Conservation (phyloP, 345 rosid species). For the Firmiana major region DNA sequence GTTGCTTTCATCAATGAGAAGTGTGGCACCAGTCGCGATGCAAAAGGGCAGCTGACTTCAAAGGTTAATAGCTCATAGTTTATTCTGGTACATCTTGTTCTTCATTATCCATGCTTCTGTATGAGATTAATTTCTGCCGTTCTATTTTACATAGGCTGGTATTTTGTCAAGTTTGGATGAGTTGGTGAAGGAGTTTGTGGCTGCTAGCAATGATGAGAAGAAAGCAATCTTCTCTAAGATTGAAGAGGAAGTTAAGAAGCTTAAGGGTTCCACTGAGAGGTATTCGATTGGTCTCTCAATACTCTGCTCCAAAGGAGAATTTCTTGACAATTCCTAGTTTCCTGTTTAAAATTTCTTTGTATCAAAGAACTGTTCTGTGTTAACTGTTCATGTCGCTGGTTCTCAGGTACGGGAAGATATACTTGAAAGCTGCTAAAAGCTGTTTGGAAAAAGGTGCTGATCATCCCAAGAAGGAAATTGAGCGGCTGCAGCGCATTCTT, state of each 20-base stretch:
- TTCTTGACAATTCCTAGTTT: background rate
- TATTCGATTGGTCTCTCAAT: constrained; percentile 18
- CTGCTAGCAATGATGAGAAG: constrained; percentile 72
- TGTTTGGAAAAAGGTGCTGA: constrained; percentile 76
- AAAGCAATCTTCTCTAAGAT: constrained; percentile 56
- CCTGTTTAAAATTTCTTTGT: background rate
- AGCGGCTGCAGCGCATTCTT: constrained; percentile 79
- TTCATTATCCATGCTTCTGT: background rate
- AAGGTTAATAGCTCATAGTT: constrained; percentile 40
- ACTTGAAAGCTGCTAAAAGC: constrained; percentile 70
- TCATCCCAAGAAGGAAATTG: constrained; percentile 71
- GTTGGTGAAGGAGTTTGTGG: constrained; percentile 78
- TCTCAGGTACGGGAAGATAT: constrained; percentile 71
- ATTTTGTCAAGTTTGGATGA: constrained; percentile 67
- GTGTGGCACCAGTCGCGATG: constrained; percentile 80
- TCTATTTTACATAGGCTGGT: constrained; percentile 63
- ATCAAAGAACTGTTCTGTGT: background rate
- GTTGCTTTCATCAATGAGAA: constrained; percentile 83
- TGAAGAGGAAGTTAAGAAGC: constrained; percentile 73
- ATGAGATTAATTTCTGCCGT: background rate
- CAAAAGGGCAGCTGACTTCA: constrained; percentile 78
- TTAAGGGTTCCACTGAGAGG: constrained; percentile 66
- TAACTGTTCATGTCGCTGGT: constrained; percentile 1
- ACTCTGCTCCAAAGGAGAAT: background rate
- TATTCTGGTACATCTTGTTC: background rate